Conservation (phyloP, 495 filamentous ascomycete species). For the Tetracladium setigerum region DNA sequence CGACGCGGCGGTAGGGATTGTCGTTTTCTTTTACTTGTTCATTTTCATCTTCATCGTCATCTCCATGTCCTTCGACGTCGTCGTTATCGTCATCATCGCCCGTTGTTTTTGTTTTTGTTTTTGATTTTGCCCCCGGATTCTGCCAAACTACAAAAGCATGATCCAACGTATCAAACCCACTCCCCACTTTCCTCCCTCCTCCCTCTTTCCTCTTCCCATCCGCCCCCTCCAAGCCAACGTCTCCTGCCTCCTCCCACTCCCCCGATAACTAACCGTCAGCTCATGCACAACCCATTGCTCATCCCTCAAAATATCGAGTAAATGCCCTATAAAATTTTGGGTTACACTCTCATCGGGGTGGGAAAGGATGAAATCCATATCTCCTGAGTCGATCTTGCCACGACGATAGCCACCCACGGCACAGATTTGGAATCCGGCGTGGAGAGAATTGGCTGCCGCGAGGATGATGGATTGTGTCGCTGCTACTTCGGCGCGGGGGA, state of each 20-base stretch:
- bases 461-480: constrained; percentile 54
- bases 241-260: constrained; percentile 62
- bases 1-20: constrained; percentile 77
- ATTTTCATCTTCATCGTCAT: constrained; percentile 24
- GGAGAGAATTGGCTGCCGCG: constrained; percentile 48
- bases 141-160: constrained; percentile 95
- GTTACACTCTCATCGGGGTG: constrained; percentile 67
- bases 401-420: constrained; percentile 82
- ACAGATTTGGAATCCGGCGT: constrained; percentile 55
- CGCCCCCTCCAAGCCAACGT: constrained; percentile 46
- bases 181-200: constrained; percentile 17
- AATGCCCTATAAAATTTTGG: constrained; percentile 51
- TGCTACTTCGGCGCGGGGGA: constrained; percentile 70
- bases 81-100: too few species aligned
- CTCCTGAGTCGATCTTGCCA: constrained; percentile 65
- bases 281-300: constrained; percentile 75
- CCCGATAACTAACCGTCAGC: constrained; percentile 56
- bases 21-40: constrained; percentile 29
- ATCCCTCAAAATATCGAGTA: constrained; percentile 63
- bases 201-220: constrained; percentile 10
- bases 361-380: constrained; percentile 80
- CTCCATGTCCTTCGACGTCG: too few species aligned
- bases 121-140: constrained; percentile 40
- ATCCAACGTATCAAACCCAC: constrained; percentile 79
- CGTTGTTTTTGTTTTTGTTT: too few species aligned